A percentile compares a stretch with the other conserved stretches of the same genome.
Evolutionary conservation across 768 basidiomycete genomes (phyloP).

Genomic region (Royoungia palumana): DNA sequence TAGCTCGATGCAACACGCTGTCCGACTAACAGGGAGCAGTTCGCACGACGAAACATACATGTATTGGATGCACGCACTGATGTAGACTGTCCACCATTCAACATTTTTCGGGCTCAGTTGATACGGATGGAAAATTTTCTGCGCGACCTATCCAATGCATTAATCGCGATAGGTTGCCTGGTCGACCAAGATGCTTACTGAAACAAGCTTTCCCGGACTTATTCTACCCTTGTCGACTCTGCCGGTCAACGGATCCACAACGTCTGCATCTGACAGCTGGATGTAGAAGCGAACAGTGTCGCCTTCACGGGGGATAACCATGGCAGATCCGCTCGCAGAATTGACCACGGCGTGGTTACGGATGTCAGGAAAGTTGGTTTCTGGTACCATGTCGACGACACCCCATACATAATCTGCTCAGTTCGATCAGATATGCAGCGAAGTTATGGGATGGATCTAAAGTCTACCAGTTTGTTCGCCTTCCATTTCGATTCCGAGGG

Average conservation of each 20-base stretch:
- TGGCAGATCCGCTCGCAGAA: constrained; percentile 62
- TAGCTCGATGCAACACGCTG: constrained; percentile 70
- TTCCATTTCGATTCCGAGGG: constrained; percentile 42
- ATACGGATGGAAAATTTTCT: constrained; percentile 56
- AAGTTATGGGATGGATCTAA: neutral
- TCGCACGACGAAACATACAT: neutral
- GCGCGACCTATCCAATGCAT: constrained; percentile 43
- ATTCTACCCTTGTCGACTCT: constrained; percentile 52
- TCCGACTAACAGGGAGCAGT: constrained; percentile 44
- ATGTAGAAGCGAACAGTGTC: constrained; percentile 70
- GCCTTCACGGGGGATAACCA: constrained; percentile 71
- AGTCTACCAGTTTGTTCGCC: constrained; percentile 44
- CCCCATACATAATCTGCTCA: constrained; percentile 74
- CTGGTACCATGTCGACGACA: constrained; percentile 66
- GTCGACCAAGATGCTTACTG: constrained; percentile 33
- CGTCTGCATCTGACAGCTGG: constrained; percentile 55
- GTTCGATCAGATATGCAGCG: neutral
- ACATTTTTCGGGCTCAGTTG: constrained; percentile 46
- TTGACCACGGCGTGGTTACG: constrained; percentile 62
- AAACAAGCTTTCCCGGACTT: constrained; percentile 49
- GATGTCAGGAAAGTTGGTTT: constrained; percentile 76
- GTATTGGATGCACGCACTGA: constrained; percentile 40
- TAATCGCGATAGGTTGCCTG: neutral
- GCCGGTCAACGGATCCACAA: constrained; percentile 42
- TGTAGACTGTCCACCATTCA: constrained; percentile 75